Evolutionary conservation across 1,139 yeast genomes (phyloP), one percentile per base, ranked within the genome.

Genomic region (Chernovozyma aurita): DNA sequence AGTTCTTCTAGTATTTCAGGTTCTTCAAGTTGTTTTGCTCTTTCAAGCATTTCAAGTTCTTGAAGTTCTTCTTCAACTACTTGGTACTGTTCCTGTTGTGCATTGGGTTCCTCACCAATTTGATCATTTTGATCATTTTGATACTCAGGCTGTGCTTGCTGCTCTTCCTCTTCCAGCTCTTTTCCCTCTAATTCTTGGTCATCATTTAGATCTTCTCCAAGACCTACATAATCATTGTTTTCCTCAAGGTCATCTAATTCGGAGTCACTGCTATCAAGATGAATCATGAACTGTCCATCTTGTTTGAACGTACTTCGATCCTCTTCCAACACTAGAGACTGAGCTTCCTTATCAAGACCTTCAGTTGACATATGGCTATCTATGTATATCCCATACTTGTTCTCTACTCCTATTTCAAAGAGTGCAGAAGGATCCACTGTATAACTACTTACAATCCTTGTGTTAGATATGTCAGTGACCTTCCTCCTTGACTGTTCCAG

Each of bases 201-300:
- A 25, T 25, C 28, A n/a, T n/a, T n/a, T n/a, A n/a, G n/a, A n/a
- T n/a, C n/a, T 15, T 18, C 8, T 28, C 18, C 15, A 20, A 52
- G 38, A 18, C 42, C 44, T 18, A 60, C 52, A 35, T 44, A 60
- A 36, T 59, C 64, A 15, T 41, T 45, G 34, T 57, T 57, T 16
- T 46, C 52, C 35, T 63, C 67, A 31, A 66, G 61, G 6, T 59
- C 70, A 21, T 65, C 68, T 2, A 53, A 52, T 9, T 49, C 58
- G 6, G 34, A 30, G 12, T 36, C 41, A n/a, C 32, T 42, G 7
- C 43, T 47, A n/a, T 41, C 59, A 6, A 51, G 42, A 15, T 47
- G 42, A 34, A 48, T 46, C 37, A 57, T 50, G 32, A 59, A 56
- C 21, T 58, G 45, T 24, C 52, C 43, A 31, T 47, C 51, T 16